Base-by-base conservation (phyloP, 371 early-diverging fungal species). In the Syncephalastrum racemosum region DNA sequence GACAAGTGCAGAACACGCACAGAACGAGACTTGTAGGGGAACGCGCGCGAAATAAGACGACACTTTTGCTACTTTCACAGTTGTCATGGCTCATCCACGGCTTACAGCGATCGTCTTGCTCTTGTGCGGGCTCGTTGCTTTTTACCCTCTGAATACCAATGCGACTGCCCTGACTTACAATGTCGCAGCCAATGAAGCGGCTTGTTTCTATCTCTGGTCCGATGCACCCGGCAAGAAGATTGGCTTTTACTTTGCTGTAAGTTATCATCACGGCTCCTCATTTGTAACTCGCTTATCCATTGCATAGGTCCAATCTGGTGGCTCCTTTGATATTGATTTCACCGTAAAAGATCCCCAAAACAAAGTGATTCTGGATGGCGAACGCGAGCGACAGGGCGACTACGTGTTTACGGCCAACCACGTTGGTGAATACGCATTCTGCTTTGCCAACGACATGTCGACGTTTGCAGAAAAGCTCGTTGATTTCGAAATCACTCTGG, bases 191-290 rank as follows among this genome's bases (percentile, higher is more conserved):
- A 90, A 92, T 65, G 96, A 95, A 69, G 82, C 88, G 47, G 81
- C 86, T 22, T 93, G 93, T 67, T 93, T 90, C 70, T 91, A 88
- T 73, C 74, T 82, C 13, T 77, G 73, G 63, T 79, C 85, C 22
- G 88, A 87, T 58, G 63, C 79, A 46, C 83, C 87, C 5, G 86
- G 83, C 56, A 85, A 90, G 71, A 97, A 98, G 77, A 70, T 96
- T 46, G 89, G 91, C 20, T 94, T 98, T 67, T 98, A 96, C 79
- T 96, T 95, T 86, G 93, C 97, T 25, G 98, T 95, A 87, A 73
- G 89, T 75, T 39, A 19, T 23, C 18, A 23, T 18, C 20, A 46
- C 46, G 12, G 23, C 24, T 27, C 5, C 10, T 12, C 10, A 7
- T 31, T 10, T 23, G 22, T 49, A n/a, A n/a, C 7, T 39, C 20